Base-by-base conservation (phyloP, 2,329 filamentous ascomycete genomes). In the Aureobasidium sp. region DNA sequence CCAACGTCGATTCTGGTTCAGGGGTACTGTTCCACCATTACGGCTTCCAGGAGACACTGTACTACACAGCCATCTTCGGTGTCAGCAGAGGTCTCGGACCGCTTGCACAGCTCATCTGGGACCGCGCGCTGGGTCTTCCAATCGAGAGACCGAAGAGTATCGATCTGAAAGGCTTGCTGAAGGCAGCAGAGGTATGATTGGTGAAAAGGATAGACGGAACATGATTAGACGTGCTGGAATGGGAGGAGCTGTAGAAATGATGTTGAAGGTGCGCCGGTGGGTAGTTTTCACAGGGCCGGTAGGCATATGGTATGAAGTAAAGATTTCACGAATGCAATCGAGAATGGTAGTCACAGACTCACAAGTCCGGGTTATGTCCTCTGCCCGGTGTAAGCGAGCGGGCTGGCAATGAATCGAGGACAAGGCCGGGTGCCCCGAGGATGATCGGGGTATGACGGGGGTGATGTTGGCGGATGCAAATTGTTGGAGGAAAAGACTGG, bases 61-160 rank as follows among this genome's bases (percentile, higher is more conserved):
- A 97, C 81, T 99, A 97, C 79, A 87, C 84, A 17, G 84, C 84
- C 10, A 85, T 84, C 6, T 87, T 87, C 67, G 84, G 84, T 67
- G 84, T 87, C 87, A 84, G 81, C 72, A 79, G 84, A 72, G 83
- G 82, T 57, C 79, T 99, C 17, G 94, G 94, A 8, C 94, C 94
- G 23, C 81, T 99, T 51, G 91, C 91, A 45, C 94, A 99, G 76
- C 81, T 99, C 65, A 88, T 99, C 73, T 97, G 94, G 94, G 93
- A 97, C 74, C 84, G 94, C 53, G 92, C 92, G 17, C 77, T 99
- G 64, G 94, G 94, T 58, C 79, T 97, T 71, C 94, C 94, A 11
- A 99, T 99, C 70, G 94, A 99, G 84, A 82, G 93, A 64, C 94
- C 94, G 53, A 99, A 99, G 88, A 95, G 90, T 76, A 95, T 97